Base-by-base conservation (phyloP, 2,329 filamentous ascomycete genomes). In the Pseudocercospora pini-densiflorae region DNA sequence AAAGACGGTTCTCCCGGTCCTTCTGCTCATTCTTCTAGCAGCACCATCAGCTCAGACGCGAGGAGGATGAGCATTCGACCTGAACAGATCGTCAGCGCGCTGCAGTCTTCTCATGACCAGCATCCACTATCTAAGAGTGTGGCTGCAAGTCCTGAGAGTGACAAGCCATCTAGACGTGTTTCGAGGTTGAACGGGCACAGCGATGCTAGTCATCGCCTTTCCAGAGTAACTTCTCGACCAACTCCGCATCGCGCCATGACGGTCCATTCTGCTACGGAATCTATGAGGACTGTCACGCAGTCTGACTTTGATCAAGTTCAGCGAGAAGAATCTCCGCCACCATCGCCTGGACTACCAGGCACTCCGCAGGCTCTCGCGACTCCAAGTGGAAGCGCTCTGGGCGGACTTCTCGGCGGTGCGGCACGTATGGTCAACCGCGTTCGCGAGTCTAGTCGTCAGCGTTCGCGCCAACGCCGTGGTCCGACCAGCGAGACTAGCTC, bases 41-140 rank as follows among this genome's bases (percentile, higher is more conserved):
- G 82, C 74, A 84, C 83, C 2, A 83, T 85, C 71, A 87, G 83
- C 61, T 86, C 85, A 71, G 83, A 86, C 59, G 81, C 81, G 31
- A 77, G 88, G 68, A 83, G 55, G 55, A 58, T 58, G 55, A 58
- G 55, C 31, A 58, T 58, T 36, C 55, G 55, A 21, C 31, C 55
- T 10, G 55, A 58, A 23, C 55, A 58, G 21, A 58, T 43, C 55
- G 55, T 58, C 55, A 58, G 55, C 55, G 55, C 55, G 19, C 55
- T 58, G 10, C 55, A 58, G n/a, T 58, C 55, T n/a, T 58, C 55
- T 40, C 55, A 85, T 61, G 79, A 81, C 58, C 90, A 92, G 61
- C 92, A 94, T 76, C 91, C 92, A 21, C 80, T 94, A 49, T 88
- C 91, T 19, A 90, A 92, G 71, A 94, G 91, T 75, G 86, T 92